Evolutionary conservation across 495 filamentous ascomycete species (phyloP), one percentile per base, ranked within the genome.

Genomic region (Penicillium coprophilum): DNA sequence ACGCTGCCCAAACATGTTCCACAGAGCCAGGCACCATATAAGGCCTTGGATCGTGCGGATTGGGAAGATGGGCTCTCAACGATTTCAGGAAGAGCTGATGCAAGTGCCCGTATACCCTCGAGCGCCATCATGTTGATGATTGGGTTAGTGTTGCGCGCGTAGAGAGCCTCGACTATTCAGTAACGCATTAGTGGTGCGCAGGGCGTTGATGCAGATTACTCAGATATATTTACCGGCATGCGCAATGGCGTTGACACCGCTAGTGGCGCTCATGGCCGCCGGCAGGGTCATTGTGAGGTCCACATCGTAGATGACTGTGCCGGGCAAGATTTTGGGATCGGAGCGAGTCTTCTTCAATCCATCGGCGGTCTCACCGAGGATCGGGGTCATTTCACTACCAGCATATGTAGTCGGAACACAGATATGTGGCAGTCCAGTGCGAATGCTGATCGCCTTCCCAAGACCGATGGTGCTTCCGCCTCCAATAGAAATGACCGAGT

Each of bases 371-470:
- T 89, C 86, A 1, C 86, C 85, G 32, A 89, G 69, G 46, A 87
- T 87, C 0, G 85, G 82, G 1, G 85, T 87, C 76, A 88, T 86
- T 64, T 88, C 86, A 54, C 83, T 86, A 6, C 84, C 85, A 5
- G 86, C 82, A 69, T 89, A 89, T 0, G 85, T 88, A 12, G 85
- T 89, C 12, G 86, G 83, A 38, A 87, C 83, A 49, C 82, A 85
- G 59, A 89, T 79, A 63, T 89, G 85, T 21, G 79, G 78, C 44
- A 87, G 65, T 0, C 83, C 83, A 6, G 84, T 87, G 24, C 85
- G 74, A 49, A 87, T 80, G 46, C 80, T 83, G 57, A 89, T 81
- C 3, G 85, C 85, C 64, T 89, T 88, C 0, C 85, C 84, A 39
- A 88, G 71, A 0, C 85, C 85, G 50, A 87, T 84, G 0, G 85